Conservation (phyloP, 179 eudicot species). For the Vitellaria paradoxa region DNA sequence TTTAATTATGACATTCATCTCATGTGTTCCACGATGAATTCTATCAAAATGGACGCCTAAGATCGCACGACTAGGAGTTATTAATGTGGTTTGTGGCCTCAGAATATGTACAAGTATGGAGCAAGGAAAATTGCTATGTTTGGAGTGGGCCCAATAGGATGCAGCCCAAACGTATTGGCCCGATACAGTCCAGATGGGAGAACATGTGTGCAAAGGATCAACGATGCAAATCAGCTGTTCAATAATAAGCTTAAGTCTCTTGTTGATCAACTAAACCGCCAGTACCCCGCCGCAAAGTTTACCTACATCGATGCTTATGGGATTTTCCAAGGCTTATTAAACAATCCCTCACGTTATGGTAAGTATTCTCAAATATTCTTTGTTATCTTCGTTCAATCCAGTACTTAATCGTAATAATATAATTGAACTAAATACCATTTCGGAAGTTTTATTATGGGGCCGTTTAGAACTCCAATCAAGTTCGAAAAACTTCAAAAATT, state of each 20-base stretch:
- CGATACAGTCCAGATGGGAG: constrained; percentile 72
- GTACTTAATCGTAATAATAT: too few relatives aligned
- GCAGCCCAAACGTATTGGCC: constrained; percentile 70
- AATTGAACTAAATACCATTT: too few relatives aligned
- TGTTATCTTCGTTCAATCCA: too few relatives aligned
- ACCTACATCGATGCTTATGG: constrained; percentile 68
- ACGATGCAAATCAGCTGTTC: constrained; percentile 68
- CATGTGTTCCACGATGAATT: too few relatives aligned
- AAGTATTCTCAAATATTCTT: not conserved
- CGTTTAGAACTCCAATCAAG: too few relatives aligned
- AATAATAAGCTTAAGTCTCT: constrained; percentile 53
- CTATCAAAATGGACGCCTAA: too few relatives aligned
- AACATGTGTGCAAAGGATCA: constrained; percentile 67
- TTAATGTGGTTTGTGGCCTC: constrained; percentile 3
- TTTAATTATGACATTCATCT: too few relatives aligned
- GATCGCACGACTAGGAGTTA: too few relatives aligned
- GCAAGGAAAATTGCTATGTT: constrained; percentile 49
- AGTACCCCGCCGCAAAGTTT: constrained; percentile 50
- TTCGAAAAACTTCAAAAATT: too few relatives aligned
- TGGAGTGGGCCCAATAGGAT: constrained; percentile 64
- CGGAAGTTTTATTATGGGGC: too few relatives aligned
- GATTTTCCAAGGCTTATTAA: constrained; percentile 61
- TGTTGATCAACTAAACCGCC: constrained; percentile 50
- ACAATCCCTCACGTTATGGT: constrained; percentile 61
- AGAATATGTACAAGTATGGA: constrained; percentile 60